Evolutionary conservation across 768 basidiomycete genomes (phyloP).

Genomic region (button mushroom (Agaricus bisporus)): DNA sequence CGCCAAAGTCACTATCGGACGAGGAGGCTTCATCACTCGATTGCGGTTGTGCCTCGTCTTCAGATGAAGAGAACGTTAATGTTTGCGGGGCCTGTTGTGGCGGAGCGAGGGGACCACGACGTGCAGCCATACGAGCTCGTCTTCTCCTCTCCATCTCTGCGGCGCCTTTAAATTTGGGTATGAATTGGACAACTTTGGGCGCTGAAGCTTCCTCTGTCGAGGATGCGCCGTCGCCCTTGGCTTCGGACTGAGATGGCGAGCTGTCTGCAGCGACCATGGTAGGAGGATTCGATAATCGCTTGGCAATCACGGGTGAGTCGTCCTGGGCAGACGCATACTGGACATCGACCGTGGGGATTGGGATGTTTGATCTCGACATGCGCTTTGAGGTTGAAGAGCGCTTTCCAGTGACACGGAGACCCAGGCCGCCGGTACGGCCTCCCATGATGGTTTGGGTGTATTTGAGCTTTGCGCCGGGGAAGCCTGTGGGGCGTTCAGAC

Average conservation of each 20-base stretch:
- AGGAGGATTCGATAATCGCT: background rate
- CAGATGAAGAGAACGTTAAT: slow-evolving; percentile 47
- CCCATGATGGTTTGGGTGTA: slow-evolving; percentile 91
- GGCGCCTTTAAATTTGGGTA: slow-evolving; percentile 76
- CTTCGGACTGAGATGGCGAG: slow-evolving; percentile 26
- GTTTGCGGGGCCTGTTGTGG: slow-evolving; percentile 25
- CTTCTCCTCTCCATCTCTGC: slow-evolving; percentile 84
- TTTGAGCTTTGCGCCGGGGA: slow-evolving; percentile 55
- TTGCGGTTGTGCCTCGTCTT: slow-evolving; percentile 40
- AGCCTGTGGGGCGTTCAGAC: slow-evolving; percentile 38
- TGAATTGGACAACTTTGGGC: slow-evolving; percentile 51
- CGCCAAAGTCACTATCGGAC: slow-evolving; percentile 44
- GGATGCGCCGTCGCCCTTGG: slow-evolving; percentile 35
- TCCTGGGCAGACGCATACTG: slow-evolving; percentile 29
- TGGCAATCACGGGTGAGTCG: slow-evolving; percentile 15
- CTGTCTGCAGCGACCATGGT: slow-evolving; percentile 10
- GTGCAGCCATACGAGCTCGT: slow-evolving; percentile 58
- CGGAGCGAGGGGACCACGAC: slow-evolving; percentile 33
- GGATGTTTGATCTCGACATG: slow-evolving; percentile 29
- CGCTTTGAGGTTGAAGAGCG: slow-evolving; percentile 48
- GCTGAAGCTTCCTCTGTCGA: slow-evolving; percentile 38
- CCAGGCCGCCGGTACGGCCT: slow-evolving; percentile 60
- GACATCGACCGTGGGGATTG: slow-evolving; percentile 17
- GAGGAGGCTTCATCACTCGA: slow-evolving; percentile 42
- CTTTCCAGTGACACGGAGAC: slow-evolving; percentile 71